A percentile compares a stretch with the other conserved stretches of the same genome.
phyloP scores from a whole-genome alignment of 2,329 filamentous ascomycete genomes.

The Cercospora sp. region DNA sequence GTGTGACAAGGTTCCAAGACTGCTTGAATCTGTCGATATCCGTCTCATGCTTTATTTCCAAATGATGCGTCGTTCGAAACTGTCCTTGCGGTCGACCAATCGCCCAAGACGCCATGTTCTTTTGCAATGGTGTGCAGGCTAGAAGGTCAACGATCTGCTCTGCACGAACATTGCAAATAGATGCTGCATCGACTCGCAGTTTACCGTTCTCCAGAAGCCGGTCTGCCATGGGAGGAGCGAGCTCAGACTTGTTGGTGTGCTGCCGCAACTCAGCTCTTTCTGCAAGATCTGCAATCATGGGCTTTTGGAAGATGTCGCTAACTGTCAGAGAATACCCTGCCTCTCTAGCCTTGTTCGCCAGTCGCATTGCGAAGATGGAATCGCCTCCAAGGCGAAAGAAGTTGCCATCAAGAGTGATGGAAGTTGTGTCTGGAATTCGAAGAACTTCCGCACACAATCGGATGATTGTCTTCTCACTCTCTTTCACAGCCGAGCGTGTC shows the following conservation, averaged over 20 bases:
- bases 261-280: neutral
- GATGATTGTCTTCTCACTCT: neutral
- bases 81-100: neutral
- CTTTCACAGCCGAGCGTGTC: neutral
- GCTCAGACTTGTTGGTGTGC: neutral
- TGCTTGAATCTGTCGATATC: neutral
- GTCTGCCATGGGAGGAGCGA: neutral
- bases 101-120: neutral
- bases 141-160: neutral
- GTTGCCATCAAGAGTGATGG: neutral
- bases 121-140: neutral
- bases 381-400: neutral
- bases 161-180: neutral
- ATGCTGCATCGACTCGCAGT: neutral
- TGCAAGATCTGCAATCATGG: neutral
- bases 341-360: neutral
- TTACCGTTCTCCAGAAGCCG: neutral
- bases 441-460: neutral
- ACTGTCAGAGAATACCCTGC: neutral
- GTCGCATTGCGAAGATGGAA: neutral
- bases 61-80: neutral
- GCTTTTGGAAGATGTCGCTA: neutral
- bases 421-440: neutral
- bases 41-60: neutral
- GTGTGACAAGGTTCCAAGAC: neutral